Conservation (phyloP, 495 filamentous ascomycete species). For the Penicillium turbatum region DNA sequence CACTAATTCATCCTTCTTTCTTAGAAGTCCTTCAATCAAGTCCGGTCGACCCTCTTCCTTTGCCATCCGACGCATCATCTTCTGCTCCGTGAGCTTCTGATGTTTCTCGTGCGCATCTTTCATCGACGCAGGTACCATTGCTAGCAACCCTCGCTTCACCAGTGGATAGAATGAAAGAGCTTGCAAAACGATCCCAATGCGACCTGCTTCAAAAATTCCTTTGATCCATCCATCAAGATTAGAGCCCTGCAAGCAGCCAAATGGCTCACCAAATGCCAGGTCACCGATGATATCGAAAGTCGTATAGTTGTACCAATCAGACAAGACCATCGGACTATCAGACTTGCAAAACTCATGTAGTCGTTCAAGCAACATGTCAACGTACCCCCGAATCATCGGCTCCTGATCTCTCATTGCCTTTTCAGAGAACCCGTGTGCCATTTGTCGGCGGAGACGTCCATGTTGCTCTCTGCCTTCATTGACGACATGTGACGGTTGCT, state of each 20-base stretch:
- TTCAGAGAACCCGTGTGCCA: constrained; percentile 54
- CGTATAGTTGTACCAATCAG: constrained; percentile 54
- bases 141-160: constrained; percentile 19
- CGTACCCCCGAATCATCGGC: constrained; percentile 36
- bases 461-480: constrained; percentile 39
- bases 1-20: constrained; percentile 43
- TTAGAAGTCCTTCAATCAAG: constrained; percentile 48
- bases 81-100: constrained; percentile 30
- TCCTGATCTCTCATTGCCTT: constrained; percentile 43
- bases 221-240: constrained; percentile 53
- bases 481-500: constrained; percentile 16
- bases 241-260: constrained; percentile 47
- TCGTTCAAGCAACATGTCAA: constrained; percentile 42
- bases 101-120: constrained; percentile 33
- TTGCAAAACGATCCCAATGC: constrained; percentile 26
- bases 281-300: constrained; percentile 62
- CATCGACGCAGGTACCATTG: constrained; percentile 16
- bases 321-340: constrained; percentile 36
- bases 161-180: constrained; percentile 33
- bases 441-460: constrained; percentile 35
- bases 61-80: constrained; percentile 41
- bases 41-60: constrained; percentile 37
- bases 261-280: constrained; percentile 56
- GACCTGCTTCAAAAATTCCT: constrained; percentile 39
- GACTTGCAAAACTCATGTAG: constrained; percentile 31